A percentile compares a stretch with the other conserved stretches of the same genome.
phyloP scores from a whole-genome alignment of 2,329 filamentous ascomycete genomes.

The Sporothrix schenckii region DNA sequence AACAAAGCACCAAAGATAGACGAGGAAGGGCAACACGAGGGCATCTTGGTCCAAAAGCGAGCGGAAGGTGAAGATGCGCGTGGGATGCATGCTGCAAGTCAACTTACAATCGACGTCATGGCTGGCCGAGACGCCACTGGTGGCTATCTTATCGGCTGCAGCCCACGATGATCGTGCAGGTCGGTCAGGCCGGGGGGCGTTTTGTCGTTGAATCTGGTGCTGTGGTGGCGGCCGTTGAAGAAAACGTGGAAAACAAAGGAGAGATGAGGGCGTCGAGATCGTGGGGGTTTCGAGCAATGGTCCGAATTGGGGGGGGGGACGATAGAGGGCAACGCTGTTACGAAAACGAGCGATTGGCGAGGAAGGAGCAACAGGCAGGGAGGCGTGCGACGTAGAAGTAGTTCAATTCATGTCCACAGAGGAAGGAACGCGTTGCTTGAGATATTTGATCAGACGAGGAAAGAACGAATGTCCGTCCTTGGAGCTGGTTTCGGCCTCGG shows the following conservation, averaged over 20 bases:
- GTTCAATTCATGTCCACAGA: neutral
- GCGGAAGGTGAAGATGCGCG: conserved; percentile 8
- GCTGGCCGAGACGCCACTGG: conserved; percentile 30
- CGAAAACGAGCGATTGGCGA: neutral
- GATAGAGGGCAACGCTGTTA: neutral
- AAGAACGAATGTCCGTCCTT: neutral
- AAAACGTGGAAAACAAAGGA: neutral
- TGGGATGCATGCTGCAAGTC: neutral
- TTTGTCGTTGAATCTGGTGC: neutral
- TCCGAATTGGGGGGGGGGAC: neutral
- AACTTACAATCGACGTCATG: conserved; percentile 45
- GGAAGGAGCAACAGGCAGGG: conserved; percentile 4
- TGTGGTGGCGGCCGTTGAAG: conserved; percentile 9
- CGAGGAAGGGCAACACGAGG: neutral
- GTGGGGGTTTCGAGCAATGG: conserved; percentile 2
- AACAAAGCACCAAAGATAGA: neutral
- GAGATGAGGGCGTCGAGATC: neutral
- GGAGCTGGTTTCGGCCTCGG: neutral
- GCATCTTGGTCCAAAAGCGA: conserved; percentile 8
- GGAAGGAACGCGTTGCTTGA: neutral
- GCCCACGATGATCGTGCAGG: conserved; percentile 22
- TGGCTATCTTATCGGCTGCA: conserved; percentile 35
- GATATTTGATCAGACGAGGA: conserved; percentile 14
- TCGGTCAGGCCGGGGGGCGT: conserved; percentile 21
- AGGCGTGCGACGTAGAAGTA: too few species aligned